Evolutionary conservation across 2,329 filamentous ascomycete genomes (phyloP).

Genomic region (Berkeleyomyces basicola): DNA sequence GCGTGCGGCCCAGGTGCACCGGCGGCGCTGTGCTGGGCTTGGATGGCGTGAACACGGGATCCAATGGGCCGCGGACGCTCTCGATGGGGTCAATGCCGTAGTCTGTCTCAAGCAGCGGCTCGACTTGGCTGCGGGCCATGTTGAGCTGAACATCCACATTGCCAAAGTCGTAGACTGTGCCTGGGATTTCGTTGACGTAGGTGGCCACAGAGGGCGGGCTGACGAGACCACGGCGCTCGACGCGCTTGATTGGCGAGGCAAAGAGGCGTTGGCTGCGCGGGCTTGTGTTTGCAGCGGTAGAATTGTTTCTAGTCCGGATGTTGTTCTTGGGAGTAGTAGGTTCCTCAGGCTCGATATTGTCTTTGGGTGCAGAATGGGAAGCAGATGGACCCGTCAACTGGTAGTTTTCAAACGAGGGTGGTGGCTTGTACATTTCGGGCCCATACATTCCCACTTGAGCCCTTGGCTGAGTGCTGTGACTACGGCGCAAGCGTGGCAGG

Average conservation of each 20-base stretch:
- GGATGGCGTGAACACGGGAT: slow-evolving; percentile 31
- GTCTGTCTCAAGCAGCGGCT: slow-evolving; percentile 14
- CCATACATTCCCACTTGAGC: neutral
- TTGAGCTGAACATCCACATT: slow-evolving; percentile 16
- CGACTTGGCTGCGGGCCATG: slow-evolving; percentile 6
- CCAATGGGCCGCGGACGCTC: slow-evolving; percentile 19
- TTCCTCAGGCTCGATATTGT: neutral
- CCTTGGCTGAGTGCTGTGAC: slow-evolving; percentile 6
- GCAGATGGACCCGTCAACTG: neutral
- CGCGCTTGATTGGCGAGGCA: slow-evolving; percentile 6
- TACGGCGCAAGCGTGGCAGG: slow-evolving; percentile 6
- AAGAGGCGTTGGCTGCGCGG: slow-evolving; percentile 3
- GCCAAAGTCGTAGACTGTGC: slow-evolving; percentile 28
- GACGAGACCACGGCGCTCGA: neutral
- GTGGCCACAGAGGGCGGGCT: slow-evolving; percentile 16
- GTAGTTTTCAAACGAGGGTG: neutral
- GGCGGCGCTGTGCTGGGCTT: slow-evolving; percentile 28
- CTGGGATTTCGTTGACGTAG: slow-evolving; percentile 27
- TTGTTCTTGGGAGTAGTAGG: neutral
- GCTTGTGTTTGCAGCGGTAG: neutral
- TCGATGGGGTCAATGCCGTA: slow-evolving; percentile 17
- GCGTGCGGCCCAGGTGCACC: slow-evolving; percentile 37
- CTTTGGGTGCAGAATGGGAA: neutral
- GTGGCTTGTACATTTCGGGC: neutral
- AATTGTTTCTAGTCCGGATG: neutral